A percentile compares a stretch with the other conserved stretches of the same genome.
Conservation (phyloP, 176 grass and related monocot genomes). For the Raddia guianensis region DNA sequence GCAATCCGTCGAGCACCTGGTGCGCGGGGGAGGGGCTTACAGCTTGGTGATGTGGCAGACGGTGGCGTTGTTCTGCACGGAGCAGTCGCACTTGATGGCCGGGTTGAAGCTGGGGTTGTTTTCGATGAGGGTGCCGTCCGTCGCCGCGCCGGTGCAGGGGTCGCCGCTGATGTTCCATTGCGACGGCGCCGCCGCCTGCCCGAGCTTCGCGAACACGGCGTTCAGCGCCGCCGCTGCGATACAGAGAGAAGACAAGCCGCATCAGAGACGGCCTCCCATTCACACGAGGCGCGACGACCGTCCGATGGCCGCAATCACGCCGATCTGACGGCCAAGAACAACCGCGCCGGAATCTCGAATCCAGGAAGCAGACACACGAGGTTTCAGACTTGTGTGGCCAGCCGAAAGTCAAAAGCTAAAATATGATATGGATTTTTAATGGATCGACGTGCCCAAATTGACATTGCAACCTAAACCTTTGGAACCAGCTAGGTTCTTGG, state of each 20-base stretch:
- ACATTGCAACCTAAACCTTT: neutral
- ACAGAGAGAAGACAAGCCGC: neutral
- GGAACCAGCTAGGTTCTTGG: neutral
- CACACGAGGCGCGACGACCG: neutral
- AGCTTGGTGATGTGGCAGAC: slow-evolving; percentile 73
- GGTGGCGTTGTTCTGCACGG: slow-evolving; percentile 40
- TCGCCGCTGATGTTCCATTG: slow-evolving; percentile 89
- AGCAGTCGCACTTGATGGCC: slow-evolving; percentile 73
- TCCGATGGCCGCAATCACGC: neutral
- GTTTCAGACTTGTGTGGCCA: neutral
- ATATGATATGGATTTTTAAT: neutral
- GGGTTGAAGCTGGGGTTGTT: slow-evolving; percentile 34
- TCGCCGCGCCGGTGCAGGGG: slow-evolving; percentile 77
- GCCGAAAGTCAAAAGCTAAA: neutral
- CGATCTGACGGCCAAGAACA: neutral
- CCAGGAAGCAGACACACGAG: too few species aligned
- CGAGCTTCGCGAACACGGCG: slow-evolving; percentile 57
- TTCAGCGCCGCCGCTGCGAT: slow-evolving; percentile 71
- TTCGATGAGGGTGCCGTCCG: slow-evolving; percentile 51
- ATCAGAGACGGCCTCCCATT: neutral
- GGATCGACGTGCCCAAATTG: neutral
- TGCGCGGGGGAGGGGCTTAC: slow-evolving; percentile 32
- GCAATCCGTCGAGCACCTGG: slow-evolving; percentile 29
- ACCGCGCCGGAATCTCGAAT: neutral
- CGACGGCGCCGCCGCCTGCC: slow-evolving; percentile 34